Evolutionary conservation across 345 rosid species (phyloP), one percentile per base, ranked within the genome.

Genomic region (Gossypium raimondii): DNA sequence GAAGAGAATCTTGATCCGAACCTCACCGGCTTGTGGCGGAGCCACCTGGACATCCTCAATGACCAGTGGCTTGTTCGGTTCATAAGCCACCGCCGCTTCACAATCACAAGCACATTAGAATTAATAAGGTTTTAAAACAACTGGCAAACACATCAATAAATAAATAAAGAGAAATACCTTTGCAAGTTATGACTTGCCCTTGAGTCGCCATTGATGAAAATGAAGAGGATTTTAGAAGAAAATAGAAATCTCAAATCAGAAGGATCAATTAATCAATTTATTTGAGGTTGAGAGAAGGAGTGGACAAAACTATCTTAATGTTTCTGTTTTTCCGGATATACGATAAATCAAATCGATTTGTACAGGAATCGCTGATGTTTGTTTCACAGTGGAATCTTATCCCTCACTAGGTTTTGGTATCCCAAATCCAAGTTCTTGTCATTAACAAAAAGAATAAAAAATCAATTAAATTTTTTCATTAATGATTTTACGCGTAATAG

Each of bases 11-110:
- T 88, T 82, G 82, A 91, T 72, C 75, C 97, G 92, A 76, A 93
- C 98, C 87, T 95, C 99, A 43, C 97, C 97, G 14, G 92, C 97
- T 78, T 95, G 99, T 18, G 99, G 99, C 0, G 97, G 93, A 76
- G 91, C 97, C 58, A 95, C 97, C 82, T 93, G 93, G 0, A 95
- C 97, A 74, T 93, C 97, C 78, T 96, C 98, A 18, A 92, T 82
- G 44, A 86, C 91, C 52, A 95, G 79, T 25, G 98, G 93, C 83
- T 90, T 90, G 84, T 92, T 96, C 43, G 98, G 86, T 79, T 96
- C 99, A 84, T 88, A 96, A 57, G 97, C 93, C 81, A 96, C 99
- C 78, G 99, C 99, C 63, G 99, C 99, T 96, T 72, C 64, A 29
- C 72, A 65, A 11, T 34, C 51, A 17, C 73, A 75, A 0, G 45